Percentiles rank a stretch among this genome's conserved stretches.
Conservation (phyloP, 495 filamentous ascomycete genomes). For the Penicillium coprophilum region DNA sequence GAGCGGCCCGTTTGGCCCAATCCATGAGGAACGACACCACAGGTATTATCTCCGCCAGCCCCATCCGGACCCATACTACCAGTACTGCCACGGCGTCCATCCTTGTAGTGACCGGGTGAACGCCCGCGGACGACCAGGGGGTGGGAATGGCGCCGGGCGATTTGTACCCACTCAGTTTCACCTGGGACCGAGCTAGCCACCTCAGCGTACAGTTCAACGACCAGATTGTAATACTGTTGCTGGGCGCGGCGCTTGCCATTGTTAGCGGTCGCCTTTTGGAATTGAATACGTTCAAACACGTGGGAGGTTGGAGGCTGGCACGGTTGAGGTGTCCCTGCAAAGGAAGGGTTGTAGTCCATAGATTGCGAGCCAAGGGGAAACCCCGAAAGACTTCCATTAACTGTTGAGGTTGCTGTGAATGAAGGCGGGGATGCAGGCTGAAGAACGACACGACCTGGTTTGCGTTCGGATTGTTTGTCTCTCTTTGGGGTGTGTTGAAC, state of each 20-base stretch:
- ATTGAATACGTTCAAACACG: slow-evolving; percentile 92
- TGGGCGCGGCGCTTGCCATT: slow-evolving; percentile 90
- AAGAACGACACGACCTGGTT: slow-evolving; percentile 70
- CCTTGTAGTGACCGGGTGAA: slow-evolving; percentile 90
- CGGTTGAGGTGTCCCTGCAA: slow-evolving; percentile 31
- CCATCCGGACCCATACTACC: slow-evolving; percentile 72
- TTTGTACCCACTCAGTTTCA: slow-evolving; percentile 63
- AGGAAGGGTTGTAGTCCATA: slow-evolving; percentile 43
- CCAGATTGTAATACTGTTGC: slow-evolving; percentile 91
- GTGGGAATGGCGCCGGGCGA: slow-evolving; percentile 75
- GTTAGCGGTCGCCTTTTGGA: slow-evolving; percentile 94
- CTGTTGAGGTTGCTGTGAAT: slow-evolving; percentile 28
- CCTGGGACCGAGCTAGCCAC: slow-evolving; percentile 45
- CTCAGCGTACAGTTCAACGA: slow-evolving; percentile 86
- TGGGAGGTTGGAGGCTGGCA: slow-evolving; percentile 47
- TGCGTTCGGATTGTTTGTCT: slow-evolving; percentile 84
- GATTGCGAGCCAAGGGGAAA: slow-evolving; percentile 38
- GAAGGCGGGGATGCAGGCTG: slow-evolving; percentile 62
- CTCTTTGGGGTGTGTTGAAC: slow-evolving; percentile 95
- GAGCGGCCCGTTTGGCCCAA: slow-evolving; percentile 37
- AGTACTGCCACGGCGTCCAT: slow-evolving; percentile 69
- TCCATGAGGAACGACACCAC: slow-evolving; percentile 33
- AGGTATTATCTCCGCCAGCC: slow-evolving; percentile 38
- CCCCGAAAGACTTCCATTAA: slow-evolving; percentile 27
- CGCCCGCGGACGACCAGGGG: slow-evolving; percentile 93